Conservation (phyloP, 2,329 filamentous ascomycete species). For the Calonectria pseudoturangicola region DNA sequence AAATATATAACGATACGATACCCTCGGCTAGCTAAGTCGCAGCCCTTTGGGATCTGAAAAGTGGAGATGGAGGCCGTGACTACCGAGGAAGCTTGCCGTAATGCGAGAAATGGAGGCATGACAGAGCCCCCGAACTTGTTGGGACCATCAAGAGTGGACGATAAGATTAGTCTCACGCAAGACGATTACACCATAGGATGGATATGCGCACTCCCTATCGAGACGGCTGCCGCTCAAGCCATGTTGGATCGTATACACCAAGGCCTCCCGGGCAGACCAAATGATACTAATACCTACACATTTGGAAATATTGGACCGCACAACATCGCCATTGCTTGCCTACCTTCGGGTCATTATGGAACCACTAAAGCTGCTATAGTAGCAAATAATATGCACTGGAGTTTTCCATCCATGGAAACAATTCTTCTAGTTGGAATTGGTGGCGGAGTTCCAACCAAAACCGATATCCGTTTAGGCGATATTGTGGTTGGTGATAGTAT, state of each 20-base stretch:
- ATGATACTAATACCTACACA: background rate
- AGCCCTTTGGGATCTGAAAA: no score
- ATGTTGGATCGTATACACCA: background rate
- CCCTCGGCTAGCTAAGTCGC: no score
- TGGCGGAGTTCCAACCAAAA: background rate
- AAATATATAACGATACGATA: no score
- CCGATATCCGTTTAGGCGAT: background rate
- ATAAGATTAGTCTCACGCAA: no score
- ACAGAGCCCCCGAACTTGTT: no score
- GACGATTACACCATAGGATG: background rate
- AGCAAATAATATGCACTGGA: background rate
- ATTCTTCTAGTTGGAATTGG: background rate
- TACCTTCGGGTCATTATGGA: background rate
- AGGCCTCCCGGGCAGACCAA: background rate
- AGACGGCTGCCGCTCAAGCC: background rate
- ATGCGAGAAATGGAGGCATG: no score
- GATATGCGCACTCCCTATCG: background rate
- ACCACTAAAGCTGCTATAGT: background rate
- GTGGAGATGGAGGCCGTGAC: no score
- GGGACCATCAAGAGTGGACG: no score
- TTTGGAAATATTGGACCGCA: background rate
- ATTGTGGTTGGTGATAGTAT: background rate
- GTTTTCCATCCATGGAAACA: background rate
- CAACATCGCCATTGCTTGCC: background rate
- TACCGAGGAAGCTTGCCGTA: no score